Evolutionary conservation across 2,329 filamentous ascomycete species (phyloP), one percentile per base, ranked within the genome.

Genomic region (Ambrosiella xylebori): DNA sequence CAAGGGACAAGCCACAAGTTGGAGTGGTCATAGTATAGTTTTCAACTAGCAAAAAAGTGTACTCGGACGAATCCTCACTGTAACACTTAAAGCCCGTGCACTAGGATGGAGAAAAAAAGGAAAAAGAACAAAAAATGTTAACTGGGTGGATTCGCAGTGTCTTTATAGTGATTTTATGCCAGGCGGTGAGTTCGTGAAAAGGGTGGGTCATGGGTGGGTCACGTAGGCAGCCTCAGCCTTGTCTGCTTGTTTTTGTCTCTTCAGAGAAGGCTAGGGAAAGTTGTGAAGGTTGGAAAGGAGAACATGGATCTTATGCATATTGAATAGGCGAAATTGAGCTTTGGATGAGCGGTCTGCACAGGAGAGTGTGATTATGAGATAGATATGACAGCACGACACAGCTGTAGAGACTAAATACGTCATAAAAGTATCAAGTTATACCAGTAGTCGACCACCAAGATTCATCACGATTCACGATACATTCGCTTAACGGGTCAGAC

Each of bases 41-140:
- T 86, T 86, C 83, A 86, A 86, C 82, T 85, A 86, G 83, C 83
- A 86, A 86, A 85, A 82, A 82, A 75, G 75, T 76, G 74, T 76
- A 75, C 79, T 83, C 79, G 76, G 80, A 82, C 78, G 74, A 84
- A 82, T 85, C 83, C 80, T 86, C 82, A 86, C 82, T 84, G 81
- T 78, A 81, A 81, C 78, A 80, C 81, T 80, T 85, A 82, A 82
- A 77, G 82, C 83, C 82, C 81, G 71, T 81, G 80, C 81, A 82
- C 79, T 76, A 65, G 73, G 75, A 78, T 78, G 71, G 68, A 65
- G 72, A 71, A 62, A 68, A 68, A 76, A 74, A 71, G 65, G 68
- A 70, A 69, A 71, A 71, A 69, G 63, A 67, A 65, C 37, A 61
- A 69, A 71, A 66, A 17, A 1, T 37, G 2, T 55, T 65, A 61